These are phyloP conservation scores for Rutidosis leptorrhynchoides DNA, from an alignment of 129 eudicot genomes.

Conservation along the genomic window DNA sequence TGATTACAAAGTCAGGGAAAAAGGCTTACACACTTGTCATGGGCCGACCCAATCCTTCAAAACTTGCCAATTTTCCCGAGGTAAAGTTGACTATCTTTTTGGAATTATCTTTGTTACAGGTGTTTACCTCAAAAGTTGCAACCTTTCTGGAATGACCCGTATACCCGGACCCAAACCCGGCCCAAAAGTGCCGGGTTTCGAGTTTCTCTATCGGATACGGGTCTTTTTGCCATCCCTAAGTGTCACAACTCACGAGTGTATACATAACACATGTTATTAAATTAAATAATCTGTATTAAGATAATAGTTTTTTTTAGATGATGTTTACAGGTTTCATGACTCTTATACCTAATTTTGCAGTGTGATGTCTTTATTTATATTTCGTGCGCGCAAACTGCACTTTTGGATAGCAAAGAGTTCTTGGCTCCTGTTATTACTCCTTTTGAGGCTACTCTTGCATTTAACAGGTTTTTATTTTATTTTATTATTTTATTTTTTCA, in stretches of 20 bases:
- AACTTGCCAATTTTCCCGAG: conserved; percentile 97
- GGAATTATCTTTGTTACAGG: background rate
- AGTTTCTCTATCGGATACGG: no score
- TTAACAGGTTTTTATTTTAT: conserved; percentile 77
- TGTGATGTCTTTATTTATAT: conserved; percentile 89
- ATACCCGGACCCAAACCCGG: no score
- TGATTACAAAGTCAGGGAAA: conserved; percentile 77
- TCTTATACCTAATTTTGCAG: conserved; percentile 40
- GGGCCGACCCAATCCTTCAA: conserved; percentile 97
- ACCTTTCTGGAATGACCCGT: background rate
- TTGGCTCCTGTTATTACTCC: conserved; percentile 95
- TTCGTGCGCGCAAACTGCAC: conserved; percentile 96
- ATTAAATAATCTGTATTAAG: background rate
- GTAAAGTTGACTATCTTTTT: conserved; percentile 34
- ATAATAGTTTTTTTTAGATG: background rate
- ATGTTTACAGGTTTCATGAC: background rate
- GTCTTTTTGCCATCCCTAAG: no score
- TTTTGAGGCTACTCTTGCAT: conserved; percentile 88
- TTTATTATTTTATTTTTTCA: background rate
- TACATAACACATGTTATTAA: background rate
- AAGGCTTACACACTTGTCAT: conserved; percentile 85
- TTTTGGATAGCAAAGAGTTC: conserved; percentile 97
- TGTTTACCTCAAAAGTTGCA: background rate
- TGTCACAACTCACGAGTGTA: background rate
- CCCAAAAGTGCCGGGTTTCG: no score